Evolutionary conservation across 495 filamentous ascomycete genomes (phyloP).

Genomic region (Evansstolkia leycettana): DNA sequence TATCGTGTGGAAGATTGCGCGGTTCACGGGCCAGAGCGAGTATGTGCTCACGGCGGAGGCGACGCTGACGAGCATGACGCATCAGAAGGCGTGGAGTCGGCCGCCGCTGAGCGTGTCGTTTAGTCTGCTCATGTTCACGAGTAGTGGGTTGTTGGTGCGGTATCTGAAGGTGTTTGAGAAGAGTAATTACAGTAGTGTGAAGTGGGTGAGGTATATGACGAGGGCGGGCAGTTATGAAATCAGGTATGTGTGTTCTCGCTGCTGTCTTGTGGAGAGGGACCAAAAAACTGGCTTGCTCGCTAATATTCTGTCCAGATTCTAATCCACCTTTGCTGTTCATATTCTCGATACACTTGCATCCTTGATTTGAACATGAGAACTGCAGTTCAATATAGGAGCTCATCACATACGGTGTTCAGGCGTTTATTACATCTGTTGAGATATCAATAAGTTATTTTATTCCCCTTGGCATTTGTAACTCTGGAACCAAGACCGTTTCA

Average conservation of each 20-base stretch:
- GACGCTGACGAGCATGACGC: slow-evolving; percentile 88
- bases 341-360: no score
- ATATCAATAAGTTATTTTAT: no score
- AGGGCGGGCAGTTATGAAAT: slow-evolving; percentile 58
- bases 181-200: slow-evolving; percentile 94
- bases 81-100: slow-evolving; percentile 94
- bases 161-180: slow-evolving; percentile 99
- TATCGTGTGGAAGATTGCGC: slow-evolving; percentile 97
- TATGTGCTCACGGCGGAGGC: slow-evolving; percentile 92
- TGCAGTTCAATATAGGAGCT: no score
- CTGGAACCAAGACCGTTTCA: no score
- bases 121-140: slow-evolving; percentile 94
- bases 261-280: no score
- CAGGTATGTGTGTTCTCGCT: slow-evolving; percentile 2
- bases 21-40: slow-evolving; percentile 92
- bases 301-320: no score
- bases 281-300: no score
- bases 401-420: no score
- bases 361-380: no score
- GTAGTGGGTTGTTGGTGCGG: slow-evolving; percentile 76
- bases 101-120: slow-evolving; percentile 89
- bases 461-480: no score
- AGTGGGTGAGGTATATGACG: slow-evolving; percentile 99
- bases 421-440: no score
- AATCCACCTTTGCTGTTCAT: no score